Evolutionary conservation across 768 basidiomycete species (phyloP), one percentile per base, ranked within the genome.

Genomic region (Peribolospora kevripleyi): DNA sequence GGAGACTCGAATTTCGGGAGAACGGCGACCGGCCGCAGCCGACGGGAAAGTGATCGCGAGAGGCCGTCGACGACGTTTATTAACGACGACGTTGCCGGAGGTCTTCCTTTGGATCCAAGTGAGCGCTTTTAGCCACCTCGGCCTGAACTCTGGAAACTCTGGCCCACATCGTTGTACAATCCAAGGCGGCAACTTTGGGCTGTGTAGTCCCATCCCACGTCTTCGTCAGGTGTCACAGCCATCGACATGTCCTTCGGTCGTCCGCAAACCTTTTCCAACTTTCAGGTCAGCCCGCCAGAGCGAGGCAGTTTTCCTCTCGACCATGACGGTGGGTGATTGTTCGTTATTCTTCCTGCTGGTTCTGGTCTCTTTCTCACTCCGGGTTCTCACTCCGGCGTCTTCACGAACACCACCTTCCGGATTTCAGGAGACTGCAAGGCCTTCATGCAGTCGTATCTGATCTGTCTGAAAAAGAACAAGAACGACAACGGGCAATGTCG

Each of bases 271-370:
- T 62, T 67, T 43, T 56, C 61, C 6, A 60, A 58, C 25, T 65
- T 65, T 61, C 65, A 65, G 53, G 62, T 66, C 43, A 58, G 63
- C 3, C 66, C 67, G 4, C 67, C 68, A 39, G 63, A 64, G 5
- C 52, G 65, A 49, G 68, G 68, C 6, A 64, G 62, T 11, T 71
- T 71, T 54, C 70, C 70, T 14, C 62, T 71, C 5, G 70, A 71
- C 58, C 70, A 71, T 49, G 70, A 71, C 52, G 70, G 70, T 69
- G 54, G 47, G 64, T 61, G 9, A 3, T 36, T 50, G 43, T 6
- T 2, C 40, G 3, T 13, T 10, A 7, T 46, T n/a, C 9, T 41
- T 48, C 8, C 42, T 37, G 38, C 9, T 39, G 42, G 42, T 37
- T 40, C 41, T 25, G 3, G 10, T n/a, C 38, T 52, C n/a, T 9